These are phyloP conservation scores for Tuber umbilicatum DNA, from an alignment of 495 filamentous ascomycete species.

Conservation along the genomic window DNA sequence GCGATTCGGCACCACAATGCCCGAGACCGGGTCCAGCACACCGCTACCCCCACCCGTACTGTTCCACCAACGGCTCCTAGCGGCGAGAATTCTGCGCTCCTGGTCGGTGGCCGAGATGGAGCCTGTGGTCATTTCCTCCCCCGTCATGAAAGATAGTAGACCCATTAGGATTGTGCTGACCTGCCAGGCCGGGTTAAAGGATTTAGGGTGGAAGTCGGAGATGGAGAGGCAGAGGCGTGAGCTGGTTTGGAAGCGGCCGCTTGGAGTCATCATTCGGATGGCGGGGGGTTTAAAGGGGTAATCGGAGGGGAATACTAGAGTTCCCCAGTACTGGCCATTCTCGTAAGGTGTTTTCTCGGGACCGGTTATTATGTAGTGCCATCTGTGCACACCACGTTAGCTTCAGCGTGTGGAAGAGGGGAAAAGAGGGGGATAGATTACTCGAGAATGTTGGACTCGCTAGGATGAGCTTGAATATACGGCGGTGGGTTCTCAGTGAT, in stretches of 20 bases:
- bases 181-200: conserved; percentile 99
- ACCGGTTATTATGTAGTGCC: conserved; percentile 97
- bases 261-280: conserved; percentile 97
- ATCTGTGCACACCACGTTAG: conserved; percentile 51
- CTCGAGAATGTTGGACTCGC: conserved; percentile 92
- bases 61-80: conserved; percentile 90
- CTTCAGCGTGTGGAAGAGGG: background rate
- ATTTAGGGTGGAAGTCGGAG: conserved; percentile 92
- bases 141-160: conserved; percentile 93
- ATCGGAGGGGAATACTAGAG: conserved; percentile 86
- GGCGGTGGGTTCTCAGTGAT: conserved; percentile 89
- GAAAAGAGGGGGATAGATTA: conserved; percentile 43
- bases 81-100: conserved; percentile 72
- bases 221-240: conserved; percentile 91
- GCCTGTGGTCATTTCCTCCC: conserved; percentile 97
- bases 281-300: conserved; percentile 96
- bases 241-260: conserved; percentile 86
- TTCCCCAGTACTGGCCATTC: conserved; percentile 96
- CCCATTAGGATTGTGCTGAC: conserved; percentile 94
- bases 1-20: conserved; percentile 48
- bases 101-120: conserved; percentile 70
- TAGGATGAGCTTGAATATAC: conserved; percentile 89
- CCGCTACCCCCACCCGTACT: conserved; percentile 86
- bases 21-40: conserved; percentile 41
- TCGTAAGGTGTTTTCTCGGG: conserved; percentile 93